Evolutionary conservation across 331 rosid species (phyloP).

Genomic region (Malus hybrid): DNA sequence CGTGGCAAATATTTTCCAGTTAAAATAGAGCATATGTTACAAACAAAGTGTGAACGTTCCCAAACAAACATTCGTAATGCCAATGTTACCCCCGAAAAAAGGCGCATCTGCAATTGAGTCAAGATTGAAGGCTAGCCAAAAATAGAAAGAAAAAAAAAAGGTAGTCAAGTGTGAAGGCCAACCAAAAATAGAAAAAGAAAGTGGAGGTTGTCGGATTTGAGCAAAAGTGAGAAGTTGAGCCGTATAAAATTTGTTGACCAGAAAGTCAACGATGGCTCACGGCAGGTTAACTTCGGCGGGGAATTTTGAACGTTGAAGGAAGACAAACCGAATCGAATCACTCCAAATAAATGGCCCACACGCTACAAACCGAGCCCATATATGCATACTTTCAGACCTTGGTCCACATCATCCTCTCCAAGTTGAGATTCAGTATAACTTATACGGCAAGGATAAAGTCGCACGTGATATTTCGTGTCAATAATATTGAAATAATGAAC

Average conservation of each 20-base stretch:
- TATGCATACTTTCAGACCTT: background rate
- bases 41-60: too few species aligned
- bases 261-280: background rate
- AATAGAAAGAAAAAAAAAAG: background rate
- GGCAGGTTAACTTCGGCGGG: background rate
- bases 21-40: too few species aligned
- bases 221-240: background rate
- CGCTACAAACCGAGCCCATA: background rate
- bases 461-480: too few species aligned
- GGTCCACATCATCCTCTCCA: too few species aligned
- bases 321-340: background rate
- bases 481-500: too few species aligned
- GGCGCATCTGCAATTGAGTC: too few species aligned
- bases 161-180: background rate
- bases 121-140: too few species aligned
- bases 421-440: too few species aligned
- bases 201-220: background rate
- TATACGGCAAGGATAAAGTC: too few species aligned
- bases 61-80: too few species aligned
- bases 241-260: background rate
- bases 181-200: background rate
- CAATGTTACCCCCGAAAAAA: too few species aligned
- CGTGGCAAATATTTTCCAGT: too few species aligned
- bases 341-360: background rate
- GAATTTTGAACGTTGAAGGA: background rate